Percentiles rank a stretch among this genome's conserved stretches.
phyloP scores from a whole-genome alignment of 2,329 filamentous ascomycete species.

The Talaromyces sp. region DNA sequence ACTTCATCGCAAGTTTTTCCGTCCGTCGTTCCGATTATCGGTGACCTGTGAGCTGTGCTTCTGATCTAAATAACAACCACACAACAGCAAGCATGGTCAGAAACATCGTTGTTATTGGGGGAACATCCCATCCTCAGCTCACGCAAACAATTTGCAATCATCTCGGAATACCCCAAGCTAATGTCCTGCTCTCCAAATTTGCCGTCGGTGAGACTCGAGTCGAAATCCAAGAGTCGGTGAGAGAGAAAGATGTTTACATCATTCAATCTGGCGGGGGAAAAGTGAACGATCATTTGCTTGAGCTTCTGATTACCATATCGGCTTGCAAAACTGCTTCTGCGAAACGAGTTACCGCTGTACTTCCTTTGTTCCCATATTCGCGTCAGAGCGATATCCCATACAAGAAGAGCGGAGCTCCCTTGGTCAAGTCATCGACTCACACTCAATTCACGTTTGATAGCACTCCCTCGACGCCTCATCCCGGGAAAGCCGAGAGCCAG shows the following conservation, averaged over 20 bases:
- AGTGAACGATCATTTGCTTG: slow-evolving; percentile 95
- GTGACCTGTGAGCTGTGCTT: slow-evolving; percentile 15
- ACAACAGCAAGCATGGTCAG: slow-evolving; percentile 66
- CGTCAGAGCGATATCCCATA: slow-evolving; percentile 95
- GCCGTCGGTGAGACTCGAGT: slow-evolving; percentile 91
- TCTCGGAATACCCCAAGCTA: slow-evolving; percentile 79
- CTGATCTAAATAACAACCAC: slow-evolving; percentile 11
- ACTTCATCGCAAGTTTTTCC: not conserved
- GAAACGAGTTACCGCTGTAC: slow-evolving; percentile 85
- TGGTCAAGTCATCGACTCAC: slow-evolving; percentile 62
- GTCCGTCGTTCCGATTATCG: slow-evolving; percentile 9
- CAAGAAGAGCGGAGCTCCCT: slow-evolving; percentile 88
- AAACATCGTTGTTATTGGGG: slow-evolving; percentile 90
- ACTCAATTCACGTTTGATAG: slow-evolving; percentile 78
- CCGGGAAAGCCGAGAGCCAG: slow-evolving; percentile 64
- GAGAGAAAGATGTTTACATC: slow-evolving; percentile 98
- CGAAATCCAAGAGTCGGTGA: slow-evolving; percentile 93
- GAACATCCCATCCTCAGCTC: slow-evolving; percentile 86
- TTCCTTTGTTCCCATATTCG: slow-evolving; percentile 95
- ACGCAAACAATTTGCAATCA: slow-evolving; percentile 83
- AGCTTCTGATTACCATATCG: slow-evolving; percentile 97
- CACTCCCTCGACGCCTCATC: slow-evolving; percentile 78
- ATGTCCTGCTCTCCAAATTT: slow-evolving; percentile 86
- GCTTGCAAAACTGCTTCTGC: slow-evolving; percentile 95
- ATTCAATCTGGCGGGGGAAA: slow-evolving; percentile 89